phyloP scores from a whole-genome alignment of 2,329 filamentous ascomycete species.

The Parastagonospora avenae region DNA sequence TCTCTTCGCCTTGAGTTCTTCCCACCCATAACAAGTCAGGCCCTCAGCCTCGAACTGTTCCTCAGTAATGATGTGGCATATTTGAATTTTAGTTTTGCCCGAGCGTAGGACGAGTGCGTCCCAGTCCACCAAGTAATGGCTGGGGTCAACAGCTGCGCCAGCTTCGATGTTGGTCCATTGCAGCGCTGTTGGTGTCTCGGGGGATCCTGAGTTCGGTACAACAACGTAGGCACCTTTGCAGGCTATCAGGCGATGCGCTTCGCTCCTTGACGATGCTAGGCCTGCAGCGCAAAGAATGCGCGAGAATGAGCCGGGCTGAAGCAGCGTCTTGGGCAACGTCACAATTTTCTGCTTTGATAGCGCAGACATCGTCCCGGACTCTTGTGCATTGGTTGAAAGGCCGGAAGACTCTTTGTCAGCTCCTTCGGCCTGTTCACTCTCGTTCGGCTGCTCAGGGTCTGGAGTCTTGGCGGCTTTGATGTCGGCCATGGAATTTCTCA shows the following conservation, averaged over 20 bases:
- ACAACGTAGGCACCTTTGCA: constrained; percentile 64
- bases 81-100: not conserved
- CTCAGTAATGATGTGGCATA: constrained; percentile 57
- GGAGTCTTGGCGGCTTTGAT: constrained; percentile 5
- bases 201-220: constrained; percentile 52
- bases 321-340: constrained; percentile 63
- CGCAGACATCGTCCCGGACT: constrained; percentile 12
- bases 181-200: constrained; percentile 51
- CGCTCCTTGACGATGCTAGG: constrained; percentile 60
- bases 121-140: constrained; percentile 64
- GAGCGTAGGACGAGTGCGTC: constrained; percentile 47
- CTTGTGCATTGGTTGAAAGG: constrained; percentile 18
- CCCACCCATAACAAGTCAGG: not conserved
- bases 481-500: constrained; percentile 24
- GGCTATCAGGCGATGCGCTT: constrained; percentile 63
- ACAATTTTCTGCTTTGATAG: constrained; percentile 58
- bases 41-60: constrained; percentile 50
- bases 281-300: constrained; percentile 66
- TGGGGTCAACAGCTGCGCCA: constrained; percentile 63
- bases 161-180: constrained; percentile 67
- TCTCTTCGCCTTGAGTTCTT: not conserved
- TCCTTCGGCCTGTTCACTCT: constrained; percentile 19
- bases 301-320: constrained; percentile 61
- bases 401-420: constrained; percentile 36
- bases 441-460: constrained; percentile 1